Percentiles rank a stretch among this genome's conserved stretches.
These are phyloP conservation scores for Fraxinus americana DNA, from an alignment of 257 asterid species.

Conservation along the genomic window DNA sequence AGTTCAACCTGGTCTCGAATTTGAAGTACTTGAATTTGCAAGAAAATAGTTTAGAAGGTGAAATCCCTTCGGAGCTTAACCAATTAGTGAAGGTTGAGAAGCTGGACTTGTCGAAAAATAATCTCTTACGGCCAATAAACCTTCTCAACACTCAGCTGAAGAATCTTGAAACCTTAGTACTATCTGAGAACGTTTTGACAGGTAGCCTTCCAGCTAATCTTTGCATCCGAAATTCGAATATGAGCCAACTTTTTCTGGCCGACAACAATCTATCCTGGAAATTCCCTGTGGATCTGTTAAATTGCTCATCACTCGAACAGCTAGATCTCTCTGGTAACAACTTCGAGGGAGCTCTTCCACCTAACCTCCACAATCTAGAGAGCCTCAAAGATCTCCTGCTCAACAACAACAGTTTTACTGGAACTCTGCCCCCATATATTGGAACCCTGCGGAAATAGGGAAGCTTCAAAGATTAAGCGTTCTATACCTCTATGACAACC, in stretches of 20 bases:
- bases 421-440: constrained; percentile 60
- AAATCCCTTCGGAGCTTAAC: constrained; percentile 65
- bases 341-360: constrained; percentile 56
- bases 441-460: constrained; percentile 81
- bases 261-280: constrained; percentile 55
- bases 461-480: constrained; percentile 52
- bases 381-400: constrained; percentile 80
- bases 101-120: constrained; percentile 69
- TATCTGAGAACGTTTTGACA: constrained; percentile 53
- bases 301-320: constrained; percentile 63
- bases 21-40: constrained; percentile 73
- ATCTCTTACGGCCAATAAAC: constrained; percentile 56
- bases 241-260: constrained; percentile 54
- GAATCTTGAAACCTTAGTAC: constrained; percentile 52
- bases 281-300: constrained; percentile 58
- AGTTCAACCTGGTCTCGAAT: constrained; percentile 43
- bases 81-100: constrained; percentile 42
- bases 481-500: constrained; percentile 74
- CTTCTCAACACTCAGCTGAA: constrained; percentile 42
- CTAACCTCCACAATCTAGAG: constrained; percentile 45
- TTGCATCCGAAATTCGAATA: constrained; percentile 49
- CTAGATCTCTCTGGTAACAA: constrained; percentile 78
- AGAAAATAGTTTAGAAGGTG: constrained; percentile 62
- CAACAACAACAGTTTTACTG: constrained; percentile 76
- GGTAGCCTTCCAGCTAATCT: constrained; percentile 43